These are phyloP conservation scores for Nepenthes alata DNA, from an alignment of 179 eudicot genomes.

Conservation along the genomic window DNA sequence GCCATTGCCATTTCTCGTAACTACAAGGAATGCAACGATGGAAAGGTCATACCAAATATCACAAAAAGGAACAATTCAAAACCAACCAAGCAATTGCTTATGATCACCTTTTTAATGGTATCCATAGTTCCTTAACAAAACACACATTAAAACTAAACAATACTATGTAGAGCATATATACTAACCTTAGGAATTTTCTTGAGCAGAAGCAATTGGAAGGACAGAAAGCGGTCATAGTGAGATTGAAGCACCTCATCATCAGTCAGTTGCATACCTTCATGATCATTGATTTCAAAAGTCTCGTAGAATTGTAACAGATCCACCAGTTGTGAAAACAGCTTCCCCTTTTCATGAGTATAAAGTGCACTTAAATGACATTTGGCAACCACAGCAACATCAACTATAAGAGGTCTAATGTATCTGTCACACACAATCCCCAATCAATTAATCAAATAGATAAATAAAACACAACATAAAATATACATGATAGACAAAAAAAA, in stretches of 20 bases:
- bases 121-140: background rate
- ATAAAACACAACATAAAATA: background rate
- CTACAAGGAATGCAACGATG: constrained; percentile 25
- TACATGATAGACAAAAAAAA: background rate
- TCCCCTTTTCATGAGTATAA: constrained; percentile 80
- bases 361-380: constrained; percentile 90
- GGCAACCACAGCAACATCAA: constrained; percentile 93
- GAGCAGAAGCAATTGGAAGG: constrained; percentile 83
- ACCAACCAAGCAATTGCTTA: no score
- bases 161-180: background rate
- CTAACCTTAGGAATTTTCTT: constrained; percentile 82
- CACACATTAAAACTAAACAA: background rate
- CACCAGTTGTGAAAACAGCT: constrained; percentile 82
- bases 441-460: background rate
- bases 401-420: constrained; percentile 77
- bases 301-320: constrained; percentile 95
- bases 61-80: background rate
- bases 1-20: constrained; percentile 84
- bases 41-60: background rate
- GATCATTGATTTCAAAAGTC: constrained; percentile 81
- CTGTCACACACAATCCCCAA: constrained; percentile 28
- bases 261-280: constrained; percentile 76
- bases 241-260: constrained; percentile 94
- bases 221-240: constrained; percentile 83
- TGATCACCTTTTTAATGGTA: no score